Evolutionary conservation across 805 yeast genomes (phyloP).

Genomic region (Candida stauntonica): DNA sequence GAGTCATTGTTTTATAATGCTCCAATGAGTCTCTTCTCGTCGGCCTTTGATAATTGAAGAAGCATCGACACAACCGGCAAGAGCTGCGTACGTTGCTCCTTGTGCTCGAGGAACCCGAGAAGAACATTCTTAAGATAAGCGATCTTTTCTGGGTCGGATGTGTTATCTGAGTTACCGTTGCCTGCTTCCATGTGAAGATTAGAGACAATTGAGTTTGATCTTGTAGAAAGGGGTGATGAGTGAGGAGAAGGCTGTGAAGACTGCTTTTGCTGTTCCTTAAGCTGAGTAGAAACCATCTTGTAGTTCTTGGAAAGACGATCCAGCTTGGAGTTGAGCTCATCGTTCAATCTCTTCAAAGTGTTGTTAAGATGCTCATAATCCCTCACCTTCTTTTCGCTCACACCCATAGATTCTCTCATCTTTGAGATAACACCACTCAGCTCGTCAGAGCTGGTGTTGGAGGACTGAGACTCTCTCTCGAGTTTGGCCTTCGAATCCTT

Average conservation of each 20-base stretch:
- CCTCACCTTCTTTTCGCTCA: conserved; percentile 45
- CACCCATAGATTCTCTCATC: conserved; percentile 49
- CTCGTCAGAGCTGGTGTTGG: conserved; percentile 29
- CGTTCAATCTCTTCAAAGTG: conserved; percentile 56
- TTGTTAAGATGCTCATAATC: conserved; percentile 52
- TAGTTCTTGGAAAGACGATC: conserved; percentile 69
- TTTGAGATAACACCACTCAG: conserved; percentile 33
- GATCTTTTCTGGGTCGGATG: conserved; percentile 39
- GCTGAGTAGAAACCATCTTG: conserved; percentile 49
- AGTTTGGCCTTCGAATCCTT: conserved; percentile 27
- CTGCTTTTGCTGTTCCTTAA: conserved; percentile 32
- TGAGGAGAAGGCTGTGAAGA: conserved; percentile 14
- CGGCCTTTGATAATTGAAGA: conserved; percentile 62
- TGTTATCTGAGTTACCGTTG: conserved; percentile 1
- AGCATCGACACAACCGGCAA: conserved; percentile 82
- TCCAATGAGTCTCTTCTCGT: conserved; percentile 64
- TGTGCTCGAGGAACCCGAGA: conserved; percentile 87
- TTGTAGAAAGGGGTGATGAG: conserved; percentile 28
- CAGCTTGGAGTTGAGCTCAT: conserved; percentile 61
- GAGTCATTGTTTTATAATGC: no score
- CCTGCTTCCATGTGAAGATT: conserved; percentile 13
- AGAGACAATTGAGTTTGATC: conserved; percentile 35
- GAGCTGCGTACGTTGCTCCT: conserved; percentile 82
- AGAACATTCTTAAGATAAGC: conserved; percentile 86
- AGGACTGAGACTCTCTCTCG: conserved; percentile 26